Base-by-base conservation (phyloP, 1,139 yeast genomes). In the Candida freyschussii region DNA sequence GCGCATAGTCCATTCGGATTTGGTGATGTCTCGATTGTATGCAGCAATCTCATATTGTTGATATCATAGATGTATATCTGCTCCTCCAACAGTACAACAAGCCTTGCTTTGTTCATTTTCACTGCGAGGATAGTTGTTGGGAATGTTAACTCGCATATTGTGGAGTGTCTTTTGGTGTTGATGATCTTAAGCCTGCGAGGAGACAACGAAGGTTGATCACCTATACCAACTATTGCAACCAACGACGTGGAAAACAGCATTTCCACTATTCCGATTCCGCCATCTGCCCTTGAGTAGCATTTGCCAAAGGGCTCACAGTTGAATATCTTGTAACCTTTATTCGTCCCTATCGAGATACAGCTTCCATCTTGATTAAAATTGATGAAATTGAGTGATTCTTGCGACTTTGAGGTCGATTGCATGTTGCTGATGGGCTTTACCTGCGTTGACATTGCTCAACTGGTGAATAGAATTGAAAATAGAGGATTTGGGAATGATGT, bases 11-110 rank as follows among this genome's bases (percentile, higher is more conserved):
- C 83, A 38, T 58, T 58, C 1, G 74, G 63, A 50, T 83, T 81
- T n/a, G 86, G 76, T 23, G 79, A 69, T 1, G 94, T 83, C 52
- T 89, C 96, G 33, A 91, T 80, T 0, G 94, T 86, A 56, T 87
- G 95, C 30, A 91, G 62, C 26, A 91, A 65, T 50, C 80, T 78
- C 96, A 91, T 87, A 47, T 81, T 83, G 29, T 80, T 69, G 26
- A 91, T 81, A 53, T 91, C 96, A 57, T 91, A 91, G 32, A 91
- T 75, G 59, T 84, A 87, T 7, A 91, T 80, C 55, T 89, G 95
- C 42, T 82, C 87, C 47, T 81, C 87, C 35, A 91, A 64, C 17
- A 86, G 67, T 10, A 89, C 94, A 14, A 85, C 71, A 46, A 91
- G 65, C 30, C 95, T 68, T 23, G 75, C 65, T 34, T 81, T 73